These are phyloP conservation scores for Aspergillus thermomutatus DNA, from an alignment of 2,329 filamentous ascomycete species.

Conservation along the genomic window DNA sequence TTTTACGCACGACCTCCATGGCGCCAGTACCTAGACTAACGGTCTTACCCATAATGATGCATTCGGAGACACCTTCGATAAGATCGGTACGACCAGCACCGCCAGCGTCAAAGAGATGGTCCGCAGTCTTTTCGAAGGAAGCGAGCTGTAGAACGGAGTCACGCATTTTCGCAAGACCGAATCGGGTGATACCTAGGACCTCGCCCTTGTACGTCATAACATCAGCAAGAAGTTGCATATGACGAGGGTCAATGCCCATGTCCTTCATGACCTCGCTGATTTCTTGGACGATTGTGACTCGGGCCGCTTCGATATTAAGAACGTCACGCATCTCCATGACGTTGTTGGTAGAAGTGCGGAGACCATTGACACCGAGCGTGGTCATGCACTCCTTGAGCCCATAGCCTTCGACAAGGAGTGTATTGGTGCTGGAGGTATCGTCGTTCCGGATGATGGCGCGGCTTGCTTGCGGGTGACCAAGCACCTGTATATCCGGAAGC, in stretches of 20 bases:
- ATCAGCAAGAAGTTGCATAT: slow-evolving; percentile 95
- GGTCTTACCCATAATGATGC: slow-evolving; percentile 97
- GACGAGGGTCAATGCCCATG: slow-evolving; percentile 94
- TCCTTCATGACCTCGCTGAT: slow-evolving; percentile 85
- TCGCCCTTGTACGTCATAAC: slow-evolving; percentile 99
- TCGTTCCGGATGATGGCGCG: slow-evolving; percentile 87
- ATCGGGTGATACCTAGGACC: slow-evolving; percentile 91
- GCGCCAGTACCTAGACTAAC: slow-evolving; percentile 88
- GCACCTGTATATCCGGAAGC: slow-evolving; percentile 79
- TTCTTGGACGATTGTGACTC: slow-evolving; percentile 82
- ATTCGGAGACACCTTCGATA: slow-evolving; percentile 92
- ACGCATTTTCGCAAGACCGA: slow-evolving; percentile 93
- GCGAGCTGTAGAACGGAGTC: slow-evolving; percentile 92
- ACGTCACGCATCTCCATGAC: slow-evolving; percentile 86
- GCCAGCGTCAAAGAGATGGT: slow-evolving; percentile 94
- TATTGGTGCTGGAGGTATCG: slow-evolving; percentile 64
- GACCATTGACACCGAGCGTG: slow-evolving; percentile 83
- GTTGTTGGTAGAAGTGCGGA: slow-evolving; percentile 72
- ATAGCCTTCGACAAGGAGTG: slow-evolving; percentile 88
- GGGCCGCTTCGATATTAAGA: slow-evolving; percentile 91
- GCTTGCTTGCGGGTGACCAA: slow-evolving; percentile 79
- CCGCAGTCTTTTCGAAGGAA: slow-evolving; percentile 96
- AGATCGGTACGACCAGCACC: slow-evolving; percentile 86
- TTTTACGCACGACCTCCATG: slow-evolving; percentile 78
- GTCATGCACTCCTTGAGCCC: slow-evolving; percentile 87